Evolutionary conservation across 2,329 filamentous ascomycete species (phyloP).

Genomic region (Colletotrichum echinochloae): DNA sequence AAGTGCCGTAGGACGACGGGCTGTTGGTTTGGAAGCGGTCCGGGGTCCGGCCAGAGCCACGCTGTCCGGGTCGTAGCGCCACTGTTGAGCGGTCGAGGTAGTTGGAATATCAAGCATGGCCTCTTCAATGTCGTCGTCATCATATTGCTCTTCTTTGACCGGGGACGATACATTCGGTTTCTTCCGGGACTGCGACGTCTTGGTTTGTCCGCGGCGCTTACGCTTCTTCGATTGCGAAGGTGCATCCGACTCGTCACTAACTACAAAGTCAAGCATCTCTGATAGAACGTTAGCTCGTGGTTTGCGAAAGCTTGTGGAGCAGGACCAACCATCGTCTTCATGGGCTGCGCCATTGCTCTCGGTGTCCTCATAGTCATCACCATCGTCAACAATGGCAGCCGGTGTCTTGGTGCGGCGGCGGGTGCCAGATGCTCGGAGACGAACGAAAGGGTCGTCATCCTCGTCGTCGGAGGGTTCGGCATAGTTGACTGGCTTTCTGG

Average conservation of each 20-base stretch:
- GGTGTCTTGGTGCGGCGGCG: conserved; percentile 62
- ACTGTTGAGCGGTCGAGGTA: conserved; percentile 82
- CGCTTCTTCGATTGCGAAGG: conserved; percentile 74
- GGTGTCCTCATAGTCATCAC: conserved; percentile 79
- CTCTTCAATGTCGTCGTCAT: conserved; percentile 65
- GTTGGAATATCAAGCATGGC: conserved; percentile 68
- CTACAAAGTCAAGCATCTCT: conserved; percentile 89
- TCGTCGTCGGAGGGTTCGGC: conserved; percentile 87
- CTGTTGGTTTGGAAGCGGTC: conserved; percentile 38
- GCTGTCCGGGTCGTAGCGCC: conserved; percentile 73
- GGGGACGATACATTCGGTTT: conserved; percentile 68
- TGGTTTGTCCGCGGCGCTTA: conserved; percentile 70
- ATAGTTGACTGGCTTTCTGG: conserved; percentile 77
- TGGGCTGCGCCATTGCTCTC: conserved; percentile 70
- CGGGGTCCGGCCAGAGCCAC: conserved; percentile 47
- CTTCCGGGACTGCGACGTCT: conserved; percentile 69
- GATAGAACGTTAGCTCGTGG: conserved; percentile 31
- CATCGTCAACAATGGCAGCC: conserved; percentile 71
- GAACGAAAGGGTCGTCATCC: conserved; percentile 77
- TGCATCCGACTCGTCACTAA: conserved; percentile 86
- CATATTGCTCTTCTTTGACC: conserved; percentile 51
- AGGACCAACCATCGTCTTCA: conserved; percentile 71
- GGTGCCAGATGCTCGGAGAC: conserved; percentile 53
- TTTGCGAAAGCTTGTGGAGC: neutral
- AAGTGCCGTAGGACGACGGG: conserved; percentile 41